A percentile compares a stretch with the other conserved stretches of the same genome.
Evolutionary conservation across 345 rosid species (phyloP).

Genomic region (Eutrema japonicum): DNA sequence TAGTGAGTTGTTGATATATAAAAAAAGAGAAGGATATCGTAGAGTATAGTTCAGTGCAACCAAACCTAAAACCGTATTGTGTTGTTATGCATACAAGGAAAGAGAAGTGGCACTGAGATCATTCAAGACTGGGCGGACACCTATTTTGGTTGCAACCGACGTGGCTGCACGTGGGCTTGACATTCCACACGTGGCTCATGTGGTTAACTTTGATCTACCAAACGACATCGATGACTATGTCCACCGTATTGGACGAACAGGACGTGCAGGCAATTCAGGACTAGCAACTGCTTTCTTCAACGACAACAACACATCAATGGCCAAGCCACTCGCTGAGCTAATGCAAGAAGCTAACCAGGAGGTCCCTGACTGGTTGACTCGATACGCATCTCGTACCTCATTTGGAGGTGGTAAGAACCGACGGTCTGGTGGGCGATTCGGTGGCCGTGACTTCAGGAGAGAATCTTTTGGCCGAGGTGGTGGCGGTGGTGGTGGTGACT

Average conservation of each 20-base stretch:
- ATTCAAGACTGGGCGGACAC: conserved; percentile 86
- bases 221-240: conserved; percentile 98
- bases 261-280: conserved; percentile 94
- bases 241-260: conserved; percentile 96
- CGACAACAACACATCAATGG: conserved; percentile 75
- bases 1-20: conserved; percentile 9
- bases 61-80: conserved; percentile 12
- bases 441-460: conserved; percentile 90
- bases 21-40: not conserved
- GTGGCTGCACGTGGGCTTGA: conserved; percentile 89
- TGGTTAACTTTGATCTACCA: conserved; percentile 95
- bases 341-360: conserved; percentile 98
- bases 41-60: conserved; percentile 14
- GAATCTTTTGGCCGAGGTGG: conserved; percentile 61
- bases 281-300: conserved; percentile 97
- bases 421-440: conserved; percentile 81
- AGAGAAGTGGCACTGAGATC: conserved; percentile 92
- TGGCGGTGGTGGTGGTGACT: conserved; percentile 53
- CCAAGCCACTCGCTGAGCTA: conserved; percentile 74
- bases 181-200: conserved; percentile 95
- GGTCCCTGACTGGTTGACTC: conserved; percentile 92
- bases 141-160: conserved; percentile 94
- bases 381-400: conserved; percentile 73
- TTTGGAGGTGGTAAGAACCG: conserved; percentile 62
- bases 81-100: conserved; percentile 60